phyloP scores from a whole-genome alignment of 2,329 filamentous ascomycete genomes.

The Neonectria hederae region DNA sequence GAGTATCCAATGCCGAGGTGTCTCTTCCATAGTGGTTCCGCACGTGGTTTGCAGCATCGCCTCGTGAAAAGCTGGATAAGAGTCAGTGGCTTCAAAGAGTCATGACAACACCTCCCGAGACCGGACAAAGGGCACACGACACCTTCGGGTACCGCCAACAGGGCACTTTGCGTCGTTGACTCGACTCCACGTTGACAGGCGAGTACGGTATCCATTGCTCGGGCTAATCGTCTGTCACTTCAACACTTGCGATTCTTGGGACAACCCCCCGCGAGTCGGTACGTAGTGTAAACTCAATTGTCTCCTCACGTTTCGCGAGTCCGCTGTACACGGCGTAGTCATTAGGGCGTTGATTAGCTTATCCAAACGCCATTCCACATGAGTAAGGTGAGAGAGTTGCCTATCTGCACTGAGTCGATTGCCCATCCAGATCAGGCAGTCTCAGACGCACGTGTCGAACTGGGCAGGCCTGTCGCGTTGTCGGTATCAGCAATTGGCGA shows the following conservation, averaged over 20 bases:
- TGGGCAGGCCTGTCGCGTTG: conserved; percentile 24
- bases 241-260: background rate
- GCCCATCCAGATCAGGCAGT: conserved; percentile 13
- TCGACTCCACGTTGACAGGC: conserved; percentile 3
- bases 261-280: conserved; percentile 7
- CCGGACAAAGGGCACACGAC: conserved; percentile 20
- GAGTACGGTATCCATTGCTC: background rate
- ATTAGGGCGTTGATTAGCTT: background rate
- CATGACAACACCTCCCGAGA: conserved; percentile 22
- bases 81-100: conserved; percentile 1
- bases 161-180: too few species aligned
- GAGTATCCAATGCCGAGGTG: conserved; percentile 6
- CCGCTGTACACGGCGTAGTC: background rate
- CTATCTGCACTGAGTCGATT: conserved; percentile 13
- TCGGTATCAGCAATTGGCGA: conserved; percentile 17
- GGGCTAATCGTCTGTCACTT: background rate
- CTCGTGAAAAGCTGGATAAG: background rate
- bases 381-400: conserved; percentile 18
- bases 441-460: conserved; percentile 30
- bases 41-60: conserved; percentile 4
- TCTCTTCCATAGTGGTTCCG: background rate
- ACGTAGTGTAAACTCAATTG: conserved; percentile 21
- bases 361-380: conserved; percentile 22
- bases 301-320: conserved; percentile 1
- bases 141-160: background rate